These are phyloP conservation scores for Chaetomium fimeti DNA, from an alignment of 495 filamentous ascomycete genomes.

Conservation along the genomic window DNA sequence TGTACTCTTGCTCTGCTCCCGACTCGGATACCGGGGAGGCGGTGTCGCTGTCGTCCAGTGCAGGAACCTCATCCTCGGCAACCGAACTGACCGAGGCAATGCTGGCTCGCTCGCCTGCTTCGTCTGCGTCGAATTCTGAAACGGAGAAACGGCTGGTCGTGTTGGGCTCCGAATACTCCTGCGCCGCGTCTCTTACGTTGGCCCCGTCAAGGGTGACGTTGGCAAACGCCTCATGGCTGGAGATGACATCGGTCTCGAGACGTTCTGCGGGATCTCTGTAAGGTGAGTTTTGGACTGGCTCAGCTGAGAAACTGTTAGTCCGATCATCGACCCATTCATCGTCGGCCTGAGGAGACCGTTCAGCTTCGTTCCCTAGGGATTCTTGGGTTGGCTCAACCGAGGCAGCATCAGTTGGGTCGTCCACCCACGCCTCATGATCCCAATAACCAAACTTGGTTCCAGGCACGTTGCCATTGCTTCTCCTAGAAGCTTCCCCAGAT, in stretches of 20 bases:
- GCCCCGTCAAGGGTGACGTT: neutral
- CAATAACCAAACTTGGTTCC: no score
- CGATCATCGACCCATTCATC: no score
- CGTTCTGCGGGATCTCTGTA: no score
- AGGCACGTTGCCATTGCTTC: neutral
- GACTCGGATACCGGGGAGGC: neutral
- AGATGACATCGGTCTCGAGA: neutral
- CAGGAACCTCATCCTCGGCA: neutral
- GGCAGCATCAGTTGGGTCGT: neutral
- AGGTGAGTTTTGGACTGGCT: no score
- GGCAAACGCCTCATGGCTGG: neutral
- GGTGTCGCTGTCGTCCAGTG: neutral
- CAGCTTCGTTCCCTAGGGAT: neutral
- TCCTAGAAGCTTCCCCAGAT: neutral
- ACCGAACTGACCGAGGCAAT: neutral
- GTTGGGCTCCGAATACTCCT: neutral
- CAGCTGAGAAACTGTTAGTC: no score
- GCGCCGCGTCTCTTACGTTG: neutral
- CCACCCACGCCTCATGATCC: neutral
- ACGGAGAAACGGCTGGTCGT: constrained; percentile 17
- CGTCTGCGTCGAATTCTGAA: neutral
- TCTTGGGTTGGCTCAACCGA: neutral
- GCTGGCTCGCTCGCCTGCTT: neutral
- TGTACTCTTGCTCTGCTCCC: neutral
- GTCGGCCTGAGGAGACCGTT: neutral